A percentile compares a stretch with the other conserved stretches of the same genome.
phyloP scores from a whole-genome alignment of 257 asterid species.

The Striga asiatica region DNA sequence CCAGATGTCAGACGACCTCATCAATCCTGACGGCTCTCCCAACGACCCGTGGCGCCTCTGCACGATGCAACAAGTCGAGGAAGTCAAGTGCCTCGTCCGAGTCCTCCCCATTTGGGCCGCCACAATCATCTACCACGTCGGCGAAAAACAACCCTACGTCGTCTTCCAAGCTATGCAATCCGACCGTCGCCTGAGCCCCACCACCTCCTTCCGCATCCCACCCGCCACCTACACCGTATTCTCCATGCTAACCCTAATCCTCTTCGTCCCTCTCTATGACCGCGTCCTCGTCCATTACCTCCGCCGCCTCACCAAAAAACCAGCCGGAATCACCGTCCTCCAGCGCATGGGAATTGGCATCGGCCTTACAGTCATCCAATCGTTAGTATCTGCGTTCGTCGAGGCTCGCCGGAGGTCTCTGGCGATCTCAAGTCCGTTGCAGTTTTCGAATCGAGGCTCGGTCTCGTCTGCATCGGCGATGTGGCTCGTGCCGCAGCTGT shows the following conservation, averaged over 20 bases:
- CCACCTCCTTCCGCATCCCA: conserved; percentile 44
- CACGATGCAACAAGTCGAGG: conserved; percentile 80
- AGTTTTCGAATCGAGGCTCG: conserved; percentile 26
- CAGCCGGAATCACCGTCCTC: conserved; percentile 65
- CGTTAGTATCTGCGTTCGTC: conserved; percentile 40
- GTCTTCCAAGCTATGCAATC: conserved; percentile 91
- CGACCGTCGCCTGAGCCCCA: conserved; percentile 46
- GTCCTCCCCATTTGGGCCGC: conserved; percentile 74
- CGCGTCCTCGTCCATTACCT: conserved; percentile 56
- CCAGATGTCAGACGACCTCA: conserved; percentile 29
- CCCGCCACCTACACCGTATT: conserved; percentile 69
- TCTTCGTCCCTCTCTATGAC: conserved; percentile 67
- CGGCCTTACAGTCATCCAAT: conserved; percentile 31
- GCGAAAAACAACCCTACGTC: conserved; percentile 58
- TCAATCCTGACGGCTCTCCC: conserved; percentile 49
- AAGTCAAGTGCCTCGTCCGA: conserved; percentile 61
- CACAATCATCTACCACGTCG: conserved; percentile 56
- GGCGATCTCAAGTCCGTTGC: conserved; percentile 24
- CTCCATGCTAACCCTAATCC: conserved; percentile 58
- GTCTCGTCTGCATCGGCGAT: conserved; percentile 64
- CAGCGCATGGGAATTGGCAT: conserved; percentile 73
- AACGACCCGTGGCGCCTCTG: conserved; percentile 58
- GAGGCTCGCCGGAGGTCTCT: conserved; percentile 37
- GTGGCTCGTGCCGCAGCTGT: conserved; percentile 77
- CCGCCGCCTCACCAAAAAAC: conserved; percentile 40